Conservation (phyloP, 768 basidiomycete species). For the Termitomyces eurrhizus region DNA sequence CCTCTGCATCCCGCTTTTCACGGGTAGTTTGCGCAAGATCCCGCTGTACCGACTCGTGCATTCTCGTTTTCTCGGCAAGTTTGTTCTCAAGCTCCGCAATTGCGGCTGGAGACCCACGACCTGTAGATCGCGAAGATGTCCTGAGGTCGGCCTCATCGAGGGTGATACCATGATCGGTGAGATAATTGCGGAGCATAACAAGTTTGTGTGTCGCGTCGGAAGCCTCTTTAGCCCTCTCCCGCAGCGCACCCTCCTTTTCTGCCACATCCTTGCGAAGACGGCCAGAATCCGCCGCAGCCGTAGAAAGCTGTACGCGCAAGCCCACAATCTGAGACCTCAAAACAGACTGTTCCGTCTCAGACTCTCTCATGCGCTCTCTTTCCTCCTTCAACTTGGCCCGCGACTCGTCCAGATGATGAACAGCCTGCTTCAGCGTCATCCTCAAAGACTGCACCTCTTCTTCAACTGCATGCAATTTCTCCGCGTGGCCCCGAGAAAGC, state of each 20-base stretch:
- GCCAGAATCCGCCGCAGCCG: slow-evolving; percentile 63
- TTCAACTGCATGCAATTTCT: slow-evolving; percentile 80
- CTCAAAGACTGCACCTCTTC: slow-evolving; percentile 73
- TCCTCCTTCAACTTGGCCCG: slow-evolving; percentile 66
- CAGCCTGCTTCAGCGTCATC: slow-evolving; percentile 74
- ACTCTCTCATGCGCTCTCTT: slow-evolving; percentile 57
- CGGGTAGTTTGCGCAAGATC: slow-evolving; percentile 65
- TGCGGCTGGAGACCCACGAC: slow-evolving; percentile 35
- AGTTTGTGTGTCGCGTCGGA: slow-evolving; percentile 71
- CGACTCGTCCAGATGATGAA: slow-evolving; percentile 65
- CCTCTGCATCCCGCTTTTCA: slow-evolving; percentile 72
- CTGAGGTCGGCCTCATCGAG: slow-evolving; percentile 68
- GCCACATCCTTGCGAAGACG: slow-evolving; percentile 66
- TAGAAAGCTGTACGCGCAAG: slow-evolving; percentile 70
- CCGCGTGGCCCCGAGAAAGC: slow-evolving; percentile 66
- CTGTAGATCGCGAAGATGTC: slow-evolving; percentile 36
- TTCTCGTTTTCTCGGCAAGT: slow-evolving; percentile 66
- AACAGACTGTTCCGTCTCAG: slow-evolving; percentile 58
- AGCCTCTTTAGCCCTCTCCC: slow-evolving; percentile 59
- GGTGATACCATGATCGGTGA: slow-evolving; percentile 83
- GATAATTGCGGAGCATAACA: slow-evolving; percentile 77
- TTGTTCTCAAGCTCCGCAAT: slow-evolving; percentile 75
- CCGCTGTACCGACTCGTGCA: slow-evolving; percentile 72
- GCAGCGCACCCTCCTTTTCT: slow-evolving; percentile 60
- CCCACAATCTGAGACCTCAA: slow-evolving; percentile 72